These are phyloP conservation scores for Diutina ranongensis DNA, from an alignment of 1,139 yeast genomes.

Conservation along the genomic window DNA sequence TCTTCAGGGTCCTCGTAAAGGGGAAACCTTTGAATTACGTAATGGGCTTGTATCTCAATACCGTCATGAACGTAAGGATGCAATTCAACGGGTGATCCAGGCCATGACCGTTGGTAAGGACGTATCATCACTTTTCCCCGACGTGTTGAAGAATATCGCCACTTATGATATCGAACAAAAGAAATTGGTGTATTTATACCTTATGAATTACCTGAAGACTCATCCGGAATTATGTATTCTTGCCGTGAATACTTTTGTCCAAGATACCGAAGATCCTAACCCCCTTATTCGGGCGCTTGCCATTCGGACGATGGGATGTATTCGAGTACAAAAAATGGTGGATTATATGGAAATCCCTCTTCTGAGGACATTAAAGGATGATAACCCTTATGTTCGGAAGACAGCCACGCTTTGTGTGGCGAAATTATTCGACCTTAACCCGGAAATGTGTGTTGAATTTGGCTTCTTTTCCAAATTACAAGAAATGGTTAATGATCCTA, in stretches of 20 bases:
- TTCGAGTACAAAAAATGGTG: constrained; percentile 87
- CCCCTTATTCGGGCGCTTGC: constrained; percentile 95
- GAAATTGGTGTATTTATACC: constrained; percentile 84
- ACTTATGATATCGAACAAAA: constrained; percentile 95
- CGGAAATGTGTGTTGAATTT: constrained; percentile 71
- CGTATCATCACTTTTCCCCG: constrained; percentile 90
- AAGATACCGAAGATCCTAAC: constrained; percentile 93
- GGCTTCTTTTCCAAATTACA: constrained; percentile 70
- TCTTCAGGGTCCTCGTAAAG: constrained; percentile 38
- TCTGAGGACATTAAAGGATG: constrained; percentile 75
- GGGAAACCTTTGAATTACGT: constrained; percentile 82
- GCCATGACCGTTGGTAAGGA: constrained; percentile 99
- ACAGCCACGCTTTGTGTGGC: constrained; percentile 98
- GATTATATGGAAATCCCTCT: constrained; percentile 91
- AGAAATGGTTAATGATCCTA: constrained; percentile 68
- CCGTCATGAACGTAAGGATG: constrained; percentile 89
- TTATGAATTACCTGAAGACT: constrained; percentile 94
- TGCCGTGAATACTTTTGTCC: constrained; percentile 95
- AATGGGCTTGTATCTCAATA: constrained; percentile 90
- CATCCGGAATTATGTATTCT: constrained; percentile 93
- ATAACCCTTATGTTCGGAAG: constrained; percentile 93
- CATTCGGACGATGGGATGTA: constrained; percentile 97
- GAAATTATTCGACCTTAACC: constrained; percentile 79
- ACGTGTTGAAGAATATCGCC: constrained; percentile 90
- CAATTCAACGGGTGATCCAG: constrained; percentile 91